Conservation (phyloP, 2,329 filamentous ascomycete species). For the Sporothrix inflata region DNA sequence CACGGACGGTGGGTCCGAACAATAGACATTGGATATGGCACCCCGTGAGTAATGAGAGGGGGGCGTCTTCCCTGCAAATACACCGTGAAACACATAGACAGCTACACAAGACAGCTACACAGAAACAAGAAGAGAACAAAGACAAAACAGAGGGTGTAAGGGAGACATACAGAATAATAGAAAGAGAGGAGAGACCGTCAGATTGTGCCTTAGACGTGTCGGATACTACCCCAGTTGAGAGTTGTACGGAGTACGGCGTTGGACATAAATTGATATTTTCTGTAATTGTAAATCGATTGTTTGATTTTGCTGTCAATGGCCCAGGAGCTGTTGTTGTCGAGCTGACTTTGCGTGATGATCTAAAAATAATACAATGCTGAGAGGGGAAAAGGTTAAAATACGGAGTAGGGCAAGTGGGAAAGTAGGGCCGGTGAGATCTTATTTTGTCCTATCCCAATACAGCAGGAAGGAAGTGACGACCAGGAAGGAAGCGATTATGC, state of each 20-base stretch:
- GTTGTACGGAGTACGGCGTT: not conserved
- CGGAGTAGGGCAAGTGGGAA: constrained; percentile 8
- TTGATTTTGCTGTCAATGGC: not conserved
- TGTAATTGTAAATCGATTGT: not conserved
- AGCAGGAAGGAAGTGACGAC: not conserved
- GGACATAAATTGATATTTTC: not conserved
- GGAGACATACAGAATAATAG: not conserved
- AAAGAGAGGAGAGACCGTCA: not conserved
- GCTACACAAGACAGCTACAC: not conserved
- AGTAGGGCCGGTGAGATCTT: constrained; percentile 7
- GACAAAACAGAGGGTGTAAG: too few relatives aligned
- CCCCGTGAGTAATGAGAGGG: too few relatives aligned
- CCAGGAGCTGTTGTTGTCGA: not conserved
- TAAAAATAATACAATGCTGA: constrained; percentile 20
- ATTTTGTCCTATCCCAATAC: constrained; percentile 12
- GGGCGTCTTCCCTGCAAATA: not conserved
- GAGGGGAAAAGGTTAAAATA: not conserved
- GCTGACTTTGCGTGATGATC: not conserved
- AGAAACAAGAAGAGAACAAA: not conserved
- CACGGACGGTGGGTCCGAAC: not conserved
- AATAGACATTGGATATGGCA: not conserved
- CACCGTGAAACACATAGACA: not conserved
- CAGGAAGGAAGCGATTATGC: not conserved
- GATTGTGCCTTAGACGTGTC: not conserved
- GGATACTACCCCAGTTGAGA: not conserved